A percentile compares a stretch with the other conserved stretches of the same genome.
These are phyloP conservation scores for Fusarium sp. DNA, from an alignment of 2,329 filamentous ascomycete species.

Conservation along the genomic window DNA sequence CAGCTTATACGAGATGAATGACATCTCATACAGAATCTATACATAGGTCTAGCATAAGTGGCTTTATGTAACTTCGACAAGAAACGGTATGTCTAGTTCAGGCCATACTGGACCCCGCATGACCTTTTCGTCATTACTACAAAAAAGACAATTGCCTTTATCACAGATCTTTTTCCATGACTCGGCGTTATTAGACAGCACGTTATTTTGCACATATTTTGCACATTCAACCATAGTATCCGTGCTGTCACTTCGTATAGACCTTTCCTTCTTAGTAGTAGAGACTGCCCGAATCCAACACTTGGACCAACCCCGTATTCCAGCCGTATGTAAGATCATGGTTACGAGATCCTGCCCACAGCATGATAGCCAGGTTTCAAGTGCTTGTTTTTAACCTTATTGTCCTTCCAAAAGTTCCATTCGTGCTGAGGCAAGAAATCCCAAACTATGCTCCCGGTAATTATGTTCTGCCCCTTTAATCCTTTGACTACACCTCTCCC, in stretches of 20 bases:
- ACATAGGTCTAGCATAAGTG: neutral
- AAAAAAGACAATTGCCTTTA: fast-evolving
- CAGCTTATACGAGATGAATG: neutral
- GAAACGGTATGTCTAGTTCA: neutral
- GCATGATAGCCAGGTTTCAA: neutral
- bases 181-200: no score
- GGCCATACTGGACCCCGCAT: neutral
- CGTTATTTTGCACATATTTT: no score
- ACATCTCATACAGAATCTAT: neutral
- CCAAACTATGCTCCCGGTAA: fast-evolving
- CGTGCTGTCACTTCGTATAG: neutral
- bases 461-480: neutral
- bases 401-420: neutral
- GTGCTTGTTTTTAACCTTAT: neutral
- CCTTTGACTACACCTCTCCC: neutral
- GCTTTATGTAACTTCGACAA: neutral
- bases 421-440: fast-evolving
- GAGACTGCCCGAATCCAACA: neutral
- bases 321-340: neutral
- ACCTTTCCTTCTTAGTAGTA: fast-evolving
- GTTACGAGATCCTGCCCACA: neutral
- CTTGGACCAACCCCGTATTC: neutral
- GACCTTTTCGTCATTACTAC: fast-evolving
- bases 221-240: no score
- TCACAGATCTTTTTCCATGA: fast-evolving